Conservation (phyloP, 495 filamentous ascomycete species). For the Aspergillus incahuasiensis region DNA sequence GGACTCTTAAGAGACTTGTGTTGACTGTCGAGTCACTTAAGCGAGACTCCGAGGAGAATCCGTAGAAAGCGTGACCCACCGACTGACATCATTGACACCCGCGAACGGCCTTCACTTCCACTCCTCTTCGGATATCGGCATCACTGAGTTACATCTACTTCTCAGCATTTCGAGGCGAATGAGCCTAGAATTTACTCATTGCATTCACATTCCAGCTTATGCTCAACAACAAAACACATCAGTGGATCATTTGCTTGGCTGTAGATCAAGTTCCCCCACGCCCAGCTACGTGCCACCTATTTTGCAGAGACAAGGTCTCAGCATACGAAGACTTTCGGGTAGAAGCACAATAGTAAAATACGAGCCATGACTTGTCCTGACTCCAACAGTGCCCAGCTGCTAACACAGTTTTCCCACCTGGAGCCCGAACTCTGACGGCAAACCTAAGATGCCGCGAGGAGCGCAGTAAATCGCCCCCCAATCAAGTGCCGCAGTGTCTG, state of each 20-base stretch:
- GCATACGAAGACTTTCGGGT: too few species aligned
- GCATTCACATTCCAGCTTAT: neutral
- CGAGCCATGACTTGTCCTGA: too few species aligned
- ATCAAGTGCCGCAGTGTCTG: neutral
- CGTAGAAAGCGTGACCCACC: conserved; percentile 5
- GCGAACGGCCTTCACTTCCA: neutral
- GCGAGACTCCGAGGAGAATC: neutral
- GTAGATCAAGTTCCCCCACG: conserved; percentile 3
- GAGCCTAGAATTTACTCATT: neutral
- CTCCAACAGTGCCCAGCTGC: too few species aligned
- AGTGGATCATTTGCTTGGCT: conserved; percentile 14
- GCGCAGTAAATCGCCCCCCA: conserved; percentile 1
- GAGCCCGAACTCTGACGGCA: too few species aligned
- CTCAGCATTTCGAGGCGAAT: too few species aligned
- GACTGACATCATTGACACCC: conserved; percentile 12
- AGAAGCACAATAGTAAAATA: too few species aligned
- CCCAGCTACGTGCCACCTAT: neutral
- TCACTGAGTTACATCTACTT: too few species aligned
- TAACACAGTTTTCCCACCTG: too few species aligned
- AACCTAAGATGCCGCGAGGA: conserved; percentile 8
- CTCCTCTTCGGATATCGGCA: neutral
- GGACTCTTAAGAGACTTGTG: neutral
- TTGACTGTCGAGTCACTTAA: neutral
- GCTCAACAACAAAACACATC: conserved; percentile 14
- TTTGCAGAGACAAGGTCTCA: neutral